Conservation (phyloP, 2,329 filamentous ascomycete species). For the Ophiostoma sp. region DNA sequence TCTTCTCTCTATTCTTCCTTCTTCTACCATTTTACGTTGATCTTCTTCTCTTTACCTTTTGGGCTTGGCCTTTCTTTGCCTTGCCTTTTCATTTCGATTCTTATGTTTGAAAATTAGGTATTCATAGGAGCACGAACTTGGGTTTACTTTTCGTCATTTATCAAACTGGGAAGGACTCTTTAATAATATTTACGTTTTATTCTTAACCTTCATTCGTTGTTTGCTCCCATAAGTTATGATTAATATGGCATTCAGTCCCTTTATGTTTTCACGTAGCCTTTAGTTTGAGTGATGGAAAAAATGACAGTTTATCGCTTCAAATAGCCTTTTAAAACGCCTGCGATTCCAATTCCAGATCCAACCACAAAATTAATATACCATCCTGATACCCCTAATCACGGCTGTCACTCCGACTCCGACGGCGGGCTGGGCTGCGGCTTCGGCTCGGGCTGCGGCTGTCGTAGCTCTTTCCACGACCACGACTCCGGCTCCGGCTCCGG, state of each 20-base stretch:
- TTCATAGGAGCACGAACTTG: background rate
- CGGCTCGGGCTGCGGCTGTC: slow-evolving; percentile 10
- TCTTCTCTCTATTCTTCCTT: background rate
- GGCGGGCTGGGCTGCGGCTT: slow-evolving; percentile 10
- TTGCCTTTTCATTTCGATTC: background rate
- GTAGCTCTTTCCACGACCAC: background rate
- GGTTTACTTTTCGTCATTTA: background rate
- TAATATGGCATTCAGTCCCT: background rate
- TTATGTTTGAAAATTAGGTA: background rate
- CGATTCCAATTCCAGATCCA: background rate
- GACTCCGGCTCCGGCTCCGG: slow-evolving; percentile 1
- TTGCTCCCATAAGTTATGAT: background rate
- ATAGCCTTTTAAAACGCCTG: background rate
- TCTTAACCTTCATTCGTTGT: background rate
- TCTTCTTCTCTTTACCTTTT: background rate
- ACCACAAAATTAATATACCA: background rate
- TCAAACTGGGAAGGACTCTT: background rate
- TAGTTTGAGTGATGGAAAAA: background rate
- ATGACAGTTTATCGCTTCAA: background rate
- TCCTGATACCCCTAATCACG: background rate
- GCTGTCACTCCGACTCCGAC: slow-evolving; percentile 11
- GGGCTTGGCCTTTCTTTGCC: background rate
- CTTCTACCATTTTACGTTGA: background rate
- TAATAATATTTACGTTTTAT: background rate
- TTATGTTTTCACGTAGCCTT: background rate